phyloP scores from a whole-genome alignment of 1,284 basidiomycete species.

The Ceratobasidium sp. region DNA sequence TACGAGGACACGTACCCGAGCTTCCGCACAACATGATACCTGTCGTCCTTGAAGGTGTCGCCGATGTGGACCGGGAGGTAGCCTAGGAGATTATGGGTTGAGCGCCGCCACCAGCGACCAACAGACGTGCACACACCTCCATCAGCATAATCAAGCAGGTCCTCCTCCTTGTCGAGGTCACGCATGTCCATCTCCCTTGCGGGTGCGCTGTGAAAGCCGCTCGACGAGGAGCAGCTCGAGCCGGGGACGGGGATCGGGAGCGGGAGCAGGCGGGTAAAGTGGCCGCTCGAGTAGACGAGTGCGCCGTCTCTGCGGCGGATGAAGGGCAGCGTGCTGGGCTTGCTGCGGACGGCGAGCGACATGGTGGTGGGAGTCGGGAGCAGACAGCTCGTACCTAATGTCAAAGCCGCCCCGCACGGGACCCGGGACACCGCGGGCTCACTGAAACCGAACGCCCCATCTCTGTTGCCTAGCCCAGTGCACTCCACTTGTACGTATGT shows the following conservation, averaged over 20 bases:
- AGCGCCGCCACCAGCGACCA: neutral
- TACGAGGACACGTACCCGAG: conserved; percentile 64
- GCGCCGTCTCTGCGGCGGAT: conserved; percentile 37
- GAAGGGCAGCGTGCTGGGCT: conserved; percentile 5
- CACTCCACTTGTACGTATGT: too few relatives aligned
- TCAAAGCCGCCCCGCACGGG: conserved; percentile 21
- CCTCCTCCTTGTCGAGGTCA: conserved; percentile 47
- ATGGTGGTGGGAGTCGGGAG: conserved; percentile 9
- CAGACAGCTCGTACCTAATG: neutral
- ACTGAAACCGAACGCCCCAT: neutral
- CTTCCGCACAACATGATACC: conserved; percentile 91
- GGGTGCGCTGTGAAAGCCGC: conserved; percentile 6
- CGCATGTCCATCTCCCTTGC: conserved; percentile 40
- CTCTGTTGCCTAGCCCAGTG: neutral
- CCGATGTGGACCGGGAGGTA: conserved; percentile 83
- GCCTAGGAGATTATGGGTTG: conserved; percentile 1
- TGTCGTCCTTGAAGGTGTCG: conserved; percentile 85
- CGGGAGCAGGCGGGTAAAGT: conserved; percentile 8
- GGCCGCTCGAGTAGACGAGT: conserved; percentile 25
- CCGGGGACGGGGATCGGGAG: conserved; percentile 34
- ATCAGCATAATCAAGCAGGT: conserved; percentile 45
- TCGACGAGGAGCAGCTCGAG: conserved; percentile 26
- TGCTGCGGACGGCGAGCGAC: conserved; percentile 24
- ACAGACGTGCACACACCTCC: conserved; percentile 39
- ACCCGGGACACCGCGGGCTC: conserved; percentile 11